Evolutionary conservation across 495 filamentous ascomycete species (phyloP), one percentile per base, ranked within the genome.

Genomic region (Penicillium parvum): DNA sequence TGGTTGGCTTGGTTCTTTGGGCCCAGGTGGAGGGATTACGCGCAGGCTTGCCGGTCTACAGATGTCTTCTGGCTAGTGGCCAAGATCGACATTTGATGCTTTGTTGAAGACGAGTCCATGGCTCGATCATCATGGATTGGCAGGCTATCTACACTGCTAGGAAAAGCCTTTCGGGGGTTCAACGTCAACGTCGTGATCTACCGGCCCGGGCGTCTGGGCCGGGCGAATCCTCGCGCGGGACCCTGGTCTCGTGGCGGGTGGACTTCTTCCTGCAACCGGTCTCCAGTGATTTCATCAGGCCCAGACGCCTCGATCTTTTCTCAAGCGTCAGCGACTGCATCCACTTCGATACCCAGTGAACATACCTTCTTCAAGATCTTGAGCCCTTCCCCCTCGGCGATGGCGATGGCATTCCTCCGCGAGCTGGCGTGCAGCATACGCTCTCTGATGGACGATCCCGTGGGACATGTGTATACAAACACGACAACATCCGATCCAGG

Each of bases 401-500:
- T 56, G 11, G 69, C 58, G 29, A 94, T 69, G 5, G 88, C 86
- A 25, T 77, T 78, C 21, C 77, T 76, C 57, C 88, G 86, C 51
- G 86, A 86, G 23, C 87, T 82, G 22, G 94, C 88, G 62, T 96
- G 95, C 50, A 97, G 68, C 92, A 98, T 98, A 37, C 89, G 81
- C 61, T 89, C 88, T 66, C 89, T 95, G 69, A 97, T 86, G 51
- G 85, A 86, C 0, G 82, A 79, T 3, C 67, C 78, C 3, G 76
- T 73, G 3, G 92, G 92, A 56, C 91, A 96, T 5, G 90, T 96
- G 65, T 96, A 97, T 56, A 97, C 83, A 71, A 97, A 98, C 20
- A 96, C 73, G 22, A 97, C 75, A 4, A 82, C 75, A 5, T 80
- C 76, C 37, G 76, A 76, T 40, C 77, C 68, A 26, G 64, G 62